Conservation (phyloP, 345 rosid genomes). For the Eucalyptus albens region DNA sequence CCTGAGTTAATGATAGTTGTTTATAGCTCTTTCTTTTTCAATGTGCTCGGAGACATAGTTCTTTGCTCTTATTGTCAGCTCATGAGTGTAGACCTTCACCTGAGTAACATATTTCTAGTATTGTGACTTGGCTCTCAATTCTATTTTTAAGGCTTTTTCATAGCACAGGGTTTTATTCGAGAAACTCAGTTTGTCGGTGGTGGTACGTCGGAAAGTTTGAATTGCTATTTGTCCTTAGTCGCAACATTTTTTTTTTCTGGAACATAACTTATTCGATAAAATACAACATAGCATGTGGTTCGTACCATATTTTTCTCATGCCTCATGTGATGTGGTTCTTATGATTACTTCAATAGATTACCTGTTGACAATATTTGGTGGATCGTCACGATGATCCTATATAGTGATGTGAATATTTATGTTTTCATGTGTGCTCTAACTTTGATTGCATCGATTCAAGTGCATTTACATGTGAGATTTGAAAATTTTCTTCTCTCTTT, state of each 20-base stretch:
- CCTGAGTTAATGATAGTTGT: not conserved
- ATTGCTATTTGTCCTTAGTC: not conserved
- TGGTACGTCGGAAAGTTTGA: not conserved
- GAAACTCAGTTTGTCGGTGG: not conserved
- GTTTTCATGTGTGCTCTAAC: too few relatives aligned
- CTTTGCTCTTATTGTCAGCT: not conserved
- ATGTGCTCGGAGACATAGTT: too few relatives aligned
- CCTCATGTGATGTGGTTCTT: not conserved
- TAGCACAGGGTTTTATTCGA: not conserved
- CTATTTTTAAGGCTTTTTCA: not conserved
- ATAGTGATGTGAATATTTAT: not conserved
- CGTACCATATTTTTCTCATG: not conserved
- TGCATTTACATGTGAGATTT: not conserved
- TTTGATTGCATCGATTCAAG: not conserved
- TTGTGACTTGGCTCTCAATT: not conserved
- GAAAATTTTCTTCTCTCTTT: too few relatives aligned
- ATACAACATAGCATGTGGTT: not conserved
- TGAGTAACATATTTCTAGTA: not conserved
- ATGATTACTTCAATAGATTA: not conserved
- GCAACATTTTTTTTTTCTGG: not conserved
- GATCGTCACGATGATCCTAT: not conserved
- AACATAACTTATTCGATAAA: not conserved
- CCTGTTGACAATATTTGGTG: not conserved
- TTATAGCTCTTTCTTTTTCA: not conserved
- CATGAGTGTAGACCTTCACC: not conserved